phyloP scores from a whole-genome alignment of 2,329 filamentous ascomycete species.

The Hypoxylon sp. region DNA sequence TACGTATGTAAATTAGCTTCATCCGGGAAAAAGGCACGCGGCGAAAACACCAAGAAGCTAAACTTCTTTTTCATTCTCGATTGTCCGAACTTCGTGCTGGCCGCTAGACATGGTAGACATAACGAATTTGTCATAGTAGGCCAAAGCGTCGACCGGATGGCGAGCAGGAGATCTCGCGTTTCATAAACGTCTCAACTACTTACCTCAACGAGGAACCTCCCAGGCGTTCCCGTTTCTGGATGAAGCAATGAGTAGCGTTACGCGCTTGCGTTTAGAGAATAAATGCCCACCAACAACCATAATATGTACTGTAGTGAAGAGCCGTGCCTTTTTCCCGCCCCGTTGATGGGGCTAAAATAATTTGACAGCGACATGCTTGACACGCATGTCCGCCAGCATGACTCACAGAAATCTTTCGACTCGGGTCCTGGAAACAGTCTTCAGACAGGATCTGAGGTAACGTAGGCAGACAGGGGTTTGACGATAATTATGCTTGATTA shows the following conservation, averaged over 20 bases:
- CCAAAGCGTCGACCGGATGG: conserved; percentile 36
- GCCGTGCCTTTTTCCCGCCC: not conserved
- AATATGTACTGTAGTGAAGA: conserved; percentile 1
- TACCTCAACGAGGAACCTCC: conserved; percentile 3
- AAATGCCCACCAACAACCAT: conserved; percentile 20
- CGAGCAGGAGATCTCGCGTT: conserved; percentile 37
- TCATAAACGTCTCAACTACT: conserved; percentile 50
- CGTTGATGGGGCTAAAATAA: conserved; percentile 18
- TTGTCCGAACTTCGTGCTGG: conserved; percentile 5
- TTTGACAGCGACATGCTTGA: conserved; percentile 23
- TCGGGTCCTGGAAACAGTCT: conserved; percentile 30
- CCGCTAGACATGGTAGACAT: not conserved
- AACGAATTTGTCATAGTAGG: conserved; percentile 39
- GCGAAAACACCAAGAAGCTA: conserved; percentile 22
- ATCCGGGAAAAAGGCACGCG: conserved; percentile 26
- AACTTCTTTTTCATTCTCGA: conserved; percentile 11
- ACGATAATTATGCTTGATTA: conserved; percentile 47
- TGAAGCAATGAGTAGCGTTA: conserved; percentile 20
- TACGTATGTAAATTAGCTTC: conserved; percentile 24
- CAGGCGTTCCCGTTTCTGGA: conserved; percentile 19
- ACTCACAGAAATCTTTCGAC: conserved; percentile 14
- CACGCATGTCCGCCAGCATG: conserved; percentile 22
- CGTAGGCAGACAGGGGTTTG: conserved; percentile 27
- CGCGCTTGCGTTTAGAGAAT: conserved; percentile 9
- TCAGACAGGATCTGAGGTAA: conserved; percentile 39